Evolutionary conservation across 176 grass and related monocot species (phyloP), one percentile per base, ranked within the genome.

Genomic region (Avena sativa): DNA sequence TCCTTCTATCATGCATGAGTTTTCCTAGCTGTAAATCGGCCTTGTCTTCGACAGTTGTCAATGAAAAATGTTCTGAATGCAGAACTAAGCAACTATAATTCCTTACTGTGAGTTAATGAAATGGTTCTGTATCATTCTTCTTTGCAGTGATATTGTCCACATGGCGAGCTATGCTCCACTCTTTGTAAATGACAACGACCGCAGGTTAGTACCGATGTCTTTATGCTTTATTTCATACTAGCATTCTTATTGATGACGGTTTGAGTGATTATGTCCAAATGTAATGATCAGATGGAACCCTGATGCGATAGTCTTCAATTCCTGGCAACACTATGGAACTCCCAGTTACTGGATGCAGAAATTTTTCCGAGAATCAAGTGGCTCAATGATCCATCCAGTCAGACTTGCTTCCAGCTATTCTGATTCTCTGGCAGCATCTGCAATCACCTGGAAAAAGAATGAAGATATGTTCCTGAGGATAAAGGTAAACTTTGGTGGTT

Each of bases 141-240:
- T 66, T 74, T 95, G 86, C 87, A 95, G 95, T 86, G 93, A 95
- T 77, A 4, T 89, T 49, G 91, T 98, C 44, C 75, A 86, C 58
- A 92, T 98, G 95, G 93, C 95, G 49, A 84, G 86, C 56, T 98
- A 98, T 81, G 95, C 95, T 19, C 95, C 91, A 23, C 93, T 98
- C 23, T 93, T 98, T 11, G 86, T 98, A 30, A 95, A 95, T 53
- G 44, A 65, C 9, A 92, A 95, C 12, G 79, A 95, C 74, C 91
- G 53, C 44, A n/a, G 20, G 95, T 98, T 9, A 90, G 58, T 82
- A 56, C 46, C 52, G 8, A 74, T 48, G 12, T 3, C 66, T 26
- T 50, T 71, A 36, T 74, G 16, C 5, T 67, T 44, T 43, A 43
- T 5, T 44, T 76, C 52, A 51, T 59, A 40, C 21, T 47, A n/a